These are phyloP conservation scores for Termitomyces sp. DNA, from an alignment of 768 basidiomycete genomes.

Conservation along the genomic window DNA sequence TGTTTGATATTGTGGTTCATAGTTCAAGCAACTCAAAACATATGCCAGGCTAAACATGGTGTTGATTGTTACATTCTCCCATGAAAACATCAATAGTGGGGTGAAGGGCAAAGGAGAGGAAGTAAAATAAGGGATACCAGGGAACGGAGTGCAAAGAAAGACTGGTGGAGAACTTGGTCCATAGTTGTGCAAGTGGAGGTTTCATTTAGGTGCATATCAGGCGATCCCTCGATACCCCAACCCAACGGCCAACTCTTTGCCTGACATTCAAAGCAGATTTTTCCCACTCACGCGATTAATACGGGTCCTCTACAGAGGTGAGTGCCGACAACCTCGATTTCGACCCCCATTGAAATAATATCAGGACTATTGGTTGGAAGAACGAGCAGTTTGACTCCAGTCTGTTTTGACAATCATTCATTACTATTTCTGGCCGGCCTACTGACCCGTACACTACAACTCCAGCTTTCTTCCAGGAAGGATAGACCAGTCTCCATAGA, in stretches of 20 bases:
- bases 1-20: too few relatives aligned
- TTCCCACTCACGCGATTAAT: neutral
- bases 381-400: neutral
- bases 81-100: too few relatives aligned
- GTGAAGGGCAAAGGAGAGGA: too few relatives aligned
- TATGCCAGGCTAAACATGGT: too few relatives aligned
- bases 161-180: too few relatives aligned
- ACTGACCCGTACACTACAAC: neutral
- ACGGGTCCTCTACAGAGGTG: neutral
- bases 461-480: neutral
- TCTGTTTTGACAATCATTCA: neutral
- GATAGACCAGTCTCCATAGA: neutral
- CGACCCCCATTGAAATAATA: neutral
- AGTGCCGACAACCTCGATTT: too few relatives aligned
- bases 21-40: too few relatives aligned
- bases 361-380: neutral
- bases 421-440: neutral
- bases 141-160: too few relatives aligned
- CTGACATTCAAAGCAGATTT: neutral
- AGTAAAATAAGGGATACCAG: too few relatives aligned
- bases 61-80: too few relatives aligned
- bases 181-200: neutral
- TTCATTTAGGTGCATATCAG: constrained; percentile 10
- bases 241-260: neutral
- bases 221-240: neutral